A percentile compares a stretch with the other conserved stretches of the same genome.
phyloP scores from a whole-genome alignment of 2,329 filamentous ascomycete species.

The Ophiostoma perfectum region DNA sequence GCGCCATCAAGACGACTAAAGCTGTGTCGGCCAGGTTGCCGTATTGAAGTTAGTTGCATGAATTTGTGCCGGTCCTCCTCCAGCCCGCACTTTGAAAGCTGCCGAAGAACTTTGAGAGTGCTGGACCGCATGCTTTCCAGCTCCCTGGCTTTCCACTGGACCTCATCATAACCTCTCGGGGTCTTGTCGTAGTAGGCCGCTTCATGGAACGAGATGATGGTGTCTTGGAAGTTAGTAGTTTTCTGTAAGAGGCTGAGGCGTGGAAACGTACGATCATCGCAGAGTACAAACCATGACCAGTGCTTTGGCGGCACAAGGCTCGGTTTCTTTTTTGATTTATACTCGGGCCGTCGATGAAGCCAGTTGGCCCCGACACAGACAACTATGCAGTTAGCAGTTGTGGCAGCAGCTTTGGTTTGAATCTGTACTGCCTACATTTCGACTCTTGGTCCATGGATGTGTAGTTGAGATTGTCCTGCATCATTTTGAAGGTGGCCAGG shows the following conservation, averaged over 20 bases:
- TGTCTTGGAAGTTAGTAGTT: constrained; percentile 35
- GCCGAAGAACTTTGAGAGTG: constrained; percentile 36
- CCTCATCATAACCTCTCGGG: constrained; percentile 27
- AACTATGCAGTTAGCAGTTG: constrained; percentile 39
- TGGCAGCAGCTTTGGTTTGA: neutral
- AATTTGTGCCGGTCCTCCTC: constrained; percentile 36
- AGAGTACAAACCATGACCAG: constrained; percentile 69
- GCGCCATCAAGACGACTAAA: constrained; percentile 43
- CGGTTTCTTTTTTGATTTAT: constrained; percentile 27
- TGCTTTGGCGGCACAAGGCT: constrained; percentile 39
- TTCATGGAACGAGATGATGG: constrained; percentile 66
- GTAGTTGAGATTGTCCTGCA: constrained; percentile 70
- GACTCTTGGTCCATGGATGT: constrained; percentile 65
- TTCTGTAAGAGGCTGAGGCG: too few relatives aligned
- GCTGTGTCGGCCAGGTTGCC: constrained; percentile 28
- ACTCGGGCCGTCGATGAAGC: constrained; percentile 39
- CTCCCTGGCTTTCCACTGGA: constrained; percentile 30
- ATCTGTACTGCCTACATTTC: constrained; percentile 46
- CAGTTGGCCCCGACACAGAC: constrained; percentile 68
- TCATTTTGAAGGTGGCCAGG: constrained; percentile 45
- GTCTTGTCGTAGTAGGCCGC: constrained; percentile 36
- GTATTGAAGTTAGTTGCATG: constrained; percentile 40
- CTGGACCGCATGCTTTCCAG: constrained; percentile 37
- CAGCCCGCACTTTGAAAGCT: constrained; percentile 38
- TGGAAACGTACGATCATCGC: constrained; percentile 46